These are phyloP conservation scores for Parsonsia alboflavescens DNA, from an alignment of 257 asterid species.

Conservation along the genomic window DNA sequence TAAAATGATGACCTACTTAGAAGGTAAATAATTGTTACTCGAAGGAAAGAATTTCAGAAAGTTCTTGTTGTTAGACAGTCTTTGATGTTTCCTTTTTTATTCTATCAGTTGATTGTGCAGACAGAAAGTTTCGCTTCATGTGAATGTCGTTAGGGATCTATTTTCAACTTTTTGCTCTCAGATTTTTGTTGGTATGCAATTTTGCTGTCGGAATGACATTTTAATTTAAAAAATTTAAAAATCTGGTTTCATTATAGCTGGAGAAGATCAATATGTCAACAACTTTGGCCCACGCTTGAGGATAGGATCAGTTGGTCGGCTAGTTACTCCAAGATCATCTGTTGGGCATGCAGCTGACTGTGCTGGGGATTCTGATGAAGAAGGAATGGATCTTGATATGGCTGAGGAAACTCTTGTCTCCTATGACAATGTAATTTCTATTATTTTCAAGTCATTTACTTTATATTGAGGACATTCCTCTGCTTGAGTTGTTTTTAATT, in stretches of 20 bases:
- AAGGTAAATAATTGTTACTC: neutral
- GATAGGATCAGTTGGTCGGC: conserved; percentile 64
- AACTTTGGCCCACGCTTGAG: conserved; percentile 39
- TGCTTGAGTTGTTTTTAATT: neutral
- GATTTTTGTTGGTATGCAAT: neutral
- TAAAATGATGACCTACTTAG: neutral
- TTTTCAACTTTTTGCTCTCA: neutral
- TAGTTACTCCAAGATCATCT: conserved; percentile 53
- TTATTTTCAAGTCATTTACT: neutral
- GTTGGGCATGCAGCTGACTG: conserved; percentile 54
- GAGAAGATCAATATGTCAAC: conserved; percentile 33
- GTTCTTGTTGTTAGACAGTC: neutral
- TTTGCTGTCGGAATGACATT: neutral
- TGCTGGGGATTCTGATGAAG: conserved; percentile 67
- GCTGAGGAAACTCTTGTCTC: conserved; percentile 33
- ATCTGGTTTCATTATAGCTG: conserved; percentile 27
- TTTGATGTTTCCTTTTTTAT: neutral
- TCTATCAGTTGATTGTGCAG: neutral
- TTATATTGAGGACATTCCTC: neutral
- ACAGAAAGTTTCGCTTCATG: neutral
- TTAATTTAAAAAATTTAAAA: neutral
- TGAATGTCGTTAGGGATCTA: neutral
- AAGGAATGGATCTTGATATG: conserved; percentile 42
- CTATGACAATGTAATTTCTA: conserved; percentile 44
- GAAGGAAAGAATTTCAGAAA: neutral